Evolutionary conservation across 2,329 filamentous ascomycete genomes (phyloP).

Genomic region (Exophiala viscosa): DNA sequence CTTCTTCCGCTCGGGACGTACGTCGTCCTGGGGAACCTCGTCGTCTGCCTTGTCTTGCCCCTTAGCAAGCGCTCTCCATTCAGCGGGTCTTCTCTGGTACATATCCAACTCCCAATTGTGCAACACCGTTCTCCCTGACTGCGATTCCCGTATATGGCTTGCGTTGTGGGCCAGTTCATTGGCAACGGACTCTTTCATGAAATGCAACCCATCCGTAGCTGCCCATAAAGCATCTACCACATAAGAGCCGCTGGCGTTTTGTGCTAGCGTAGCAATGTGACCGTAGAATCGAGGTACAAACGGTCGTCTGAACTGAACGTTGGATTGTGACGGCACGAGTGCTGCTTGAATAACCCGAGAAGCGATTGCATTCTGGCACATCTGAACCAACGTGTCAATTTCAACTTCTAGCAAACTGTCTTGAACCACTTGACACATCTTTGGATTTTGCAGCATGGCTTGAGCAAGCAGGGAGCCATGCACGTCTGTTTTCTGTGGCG

Average conservation of each 20-base stretch:
- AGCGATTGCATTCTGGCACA: conserved; percentile 60
- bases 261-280: conserved; percentile 57
- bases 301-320: conserved; percentile 55
- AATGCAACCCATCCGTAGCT: conserved; percentile 60
- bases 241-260: conserved; percentile 62
- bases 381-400: conserved; percentile 54
- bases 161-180: conserved; percentile 60
- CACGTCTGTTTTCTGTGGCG: conserved; percentile 37
- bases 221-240: conserved; percentile 65
- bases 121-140: conserved; percentile 65
- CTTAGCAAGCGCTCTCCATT: conserved; percentile 63
- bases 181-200: conserved; percentile 65
- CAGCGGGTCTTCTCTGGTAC: conserved; percentile 59
- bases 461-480: conserved; percentile 82
- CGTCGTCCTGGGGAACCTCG: conserved; percentile 10
- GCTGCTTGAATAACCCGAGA: conserved; percentile 64
- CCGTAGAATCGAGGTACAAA: conserved; percentile 62
- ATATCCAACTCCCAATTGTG: conserved; percentile 71
- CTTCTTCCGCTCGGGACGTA: conserved; percentile 37
- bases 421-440: conserved; percentile 69
- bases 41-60: conserved; percentile 36
- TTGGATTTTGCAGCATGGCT: conserved; percentile 70
- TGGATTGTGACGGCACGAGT: conserved; percentile 42
- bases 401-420: conserved; percentile 62
- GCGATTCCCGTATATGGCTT: conserved; percentile 59